Evolutionary conservation across 352 stramenopile species (phyloP), one percentile per base, ranked within the genome.

Genomic region (Globisporangium spiculum): DNA sequence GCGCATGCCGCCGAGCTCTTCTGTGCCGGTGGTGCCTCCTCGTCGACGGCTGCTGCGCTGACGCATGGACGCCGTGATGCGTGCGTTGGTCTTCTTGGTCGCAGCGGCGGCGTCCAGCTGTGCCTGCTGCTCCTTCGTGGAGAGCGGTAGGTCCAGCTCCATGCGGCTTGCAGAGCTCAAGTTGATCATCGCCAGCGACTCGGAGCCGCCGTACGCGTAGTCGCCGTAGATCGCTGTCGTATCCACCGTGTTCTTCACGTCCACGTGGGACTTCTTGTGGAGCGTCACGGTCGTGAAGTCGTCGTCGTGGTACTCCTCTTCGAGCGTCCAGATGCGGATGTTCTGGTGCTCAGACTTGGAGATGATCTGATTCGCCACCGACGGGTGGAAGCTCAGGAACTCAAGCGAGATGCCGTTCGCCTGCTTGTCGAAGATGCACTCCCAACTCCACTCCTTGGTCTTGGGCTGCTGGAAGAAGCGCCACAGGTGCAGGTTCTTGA

Each of bases 401-500:
- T 96, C 88, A 6, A 96, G 72, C 12, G 83, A 93, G 57, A 93
- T 96, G 36, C 88, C 88, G 65, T 96, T 96, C 30, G 83, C 93
- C 65, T 91, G 83, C 63, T 93, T 92, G 70, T 96, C 88, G 46
- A 94, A 94, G 5, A 96, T 73, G 70, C 88, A 96, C 70, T 96
- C 83, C 86, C 86, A 96, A 1, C 57, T 80, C 88, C 88, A 95
- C 30, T 79, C 70, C 10, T 72, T 46, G 0, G 68, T 63, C 6
- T 18, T 65, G 1, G 75, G 66, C 20, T 83, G 72, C 48, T 80
- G 80, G 67, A 82, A 93, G 67, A 95, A 95, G 6, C 88, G 81
- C 88, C 88, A 96, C 56, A 96, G 75, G 62, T 96, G 88, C 24
- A 96, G 70, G 64, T 91, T 96, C 76, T 96, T 96, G 67, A 96